These are phyloP conservation scores for Pleurotus pulmonarius DNA, from an alignment of 768 basidiomycete genomes.

Conservation along the genomic window DNA sequence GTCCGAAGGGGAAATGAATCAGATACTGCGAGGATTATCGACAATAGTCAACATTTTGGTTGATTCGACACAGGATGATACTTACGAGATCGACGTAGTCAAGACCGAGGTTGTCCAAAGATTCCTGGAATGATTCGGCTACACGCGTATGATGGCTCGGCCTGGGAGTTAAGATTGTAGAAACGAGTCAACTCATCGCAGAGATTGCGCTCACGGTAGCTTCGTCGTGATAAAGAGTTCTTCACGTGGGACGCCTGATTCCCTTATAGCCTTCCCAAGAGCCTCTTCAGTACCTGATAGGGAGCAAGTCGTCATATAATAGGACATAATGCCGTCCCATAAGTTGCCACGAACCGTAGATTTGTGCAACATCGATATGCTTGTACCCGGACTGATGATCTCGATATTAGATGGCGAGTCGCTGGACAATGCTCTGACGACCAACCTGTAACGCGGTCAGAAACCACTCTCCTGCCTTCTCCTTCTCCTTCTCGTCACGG, in stretches of 20 bases:
- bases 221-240: conserved; percentile 52
- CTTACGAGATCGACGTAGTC: conserved; percentile 43
- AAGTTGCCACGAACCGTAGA: conserved; percentile 23
- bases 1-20: conserved; percentile 45
- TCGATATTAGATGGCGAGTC: background rate
- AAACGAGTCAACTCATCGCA: background rate
- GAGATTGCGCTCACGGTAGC: conserved; percentile 26
- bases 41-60: conserved; percentile 10
- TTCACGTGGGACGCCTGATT: conserved; percentile 43
- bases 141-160: conserved; percentile 34
- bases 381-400: conserved; percentile 32
- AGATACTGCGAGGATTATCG: conserved; percentile 33
- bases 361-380: conserved; percentile 37
- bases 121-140: conserved; percentile 35
- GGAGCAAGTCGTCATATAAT: background rate
- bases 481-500: conserved; percentile 29
- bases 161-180: too few species aligned
- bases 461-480: conserved; percentile 34
- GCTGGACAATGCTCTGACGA: background rate
- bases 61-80: background rate
- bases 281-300: conserved; percentile 31
- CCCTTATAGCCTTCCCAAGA: conserved; percentile 42
- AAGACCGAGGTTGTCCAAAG: conserved; percentile 33
- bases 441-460: conserved; percentile 34
- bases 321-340: background rate